Percentiles rank a stretch among this genome's conserved stretches.
Conservation (phyloP, 139 green algal species). For the Diplosphaera chodatii region DNA sequence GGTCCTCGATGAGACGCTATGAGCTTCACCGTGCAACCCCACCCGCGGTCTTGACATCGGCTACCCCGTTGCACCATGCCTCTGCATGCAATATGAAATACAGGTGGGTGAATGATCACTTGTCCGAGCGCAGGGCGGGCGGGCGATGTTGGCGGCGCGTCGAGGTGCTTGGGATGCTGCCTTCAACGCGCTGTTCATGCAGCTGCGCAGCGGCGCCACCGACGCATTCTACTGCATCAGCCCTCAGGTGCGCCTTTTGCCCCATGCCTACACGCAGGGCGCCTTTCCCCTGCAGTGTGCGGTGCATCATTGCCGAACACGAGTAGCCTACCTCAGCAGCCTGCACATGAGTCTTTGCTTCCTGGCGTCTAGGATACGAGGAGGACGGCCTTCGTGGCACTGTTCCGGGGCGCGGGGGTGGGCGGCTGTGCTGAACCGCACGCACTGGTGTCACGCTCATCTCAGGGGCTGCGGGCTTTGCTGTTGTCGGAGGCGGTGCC, state of each 20-base stretch:
- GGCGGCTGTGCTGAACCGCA: slow-evolving; percentile 26
- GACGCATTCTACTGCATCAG: slow-evolving; percentile 38
- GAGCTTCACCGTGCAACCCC: too few species aligned
- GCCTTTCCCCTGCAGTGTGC: too few species aligned
- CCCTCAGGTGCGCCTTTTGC: slow-evolving; percentile 27
- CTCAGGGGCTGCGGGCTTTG: slow-evolving; percentile 17
- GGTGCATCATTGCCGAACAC: too few species aligned
- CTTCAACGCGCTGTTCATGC: slow-evolving; percentile 41
- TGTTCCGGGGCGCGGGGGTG: slow-evolving; percentile 44
- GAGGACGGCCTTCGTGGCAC: slow-evolving; percentile 17
- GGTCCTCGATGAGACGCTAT: too few species aligned
- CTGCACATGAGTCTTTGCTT: too few species aligned
- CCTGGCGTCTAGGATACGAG: neutral
- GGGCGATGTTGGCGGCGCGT: slow-evolving; percentile 18
- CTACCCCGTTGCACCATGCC: too few species aligned
- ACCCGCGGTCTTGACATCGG: too few species aligned
- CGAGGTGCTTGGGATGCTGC: slow-evolving; percentile 36
- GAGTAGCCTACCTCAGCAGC: too few species aligned
- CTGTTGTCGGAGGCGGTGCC: slow-evolving; percentile 24
- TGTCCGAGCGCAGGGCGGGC: too few species aligned
- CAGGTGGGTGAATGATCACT: too few species aligned
- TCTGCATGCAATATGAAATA: too few species aligned
- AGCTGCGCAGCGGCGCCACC: slow-evolving; percentile 23
- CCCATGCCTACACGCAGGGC: too few species aligned
- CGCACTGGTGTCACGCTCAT: slow-evolving; percentile 47